Base-by-base conservation (phyloP, 2,329 filamentous ascomycete genomes). In the Fusarium sp. region DNA sequence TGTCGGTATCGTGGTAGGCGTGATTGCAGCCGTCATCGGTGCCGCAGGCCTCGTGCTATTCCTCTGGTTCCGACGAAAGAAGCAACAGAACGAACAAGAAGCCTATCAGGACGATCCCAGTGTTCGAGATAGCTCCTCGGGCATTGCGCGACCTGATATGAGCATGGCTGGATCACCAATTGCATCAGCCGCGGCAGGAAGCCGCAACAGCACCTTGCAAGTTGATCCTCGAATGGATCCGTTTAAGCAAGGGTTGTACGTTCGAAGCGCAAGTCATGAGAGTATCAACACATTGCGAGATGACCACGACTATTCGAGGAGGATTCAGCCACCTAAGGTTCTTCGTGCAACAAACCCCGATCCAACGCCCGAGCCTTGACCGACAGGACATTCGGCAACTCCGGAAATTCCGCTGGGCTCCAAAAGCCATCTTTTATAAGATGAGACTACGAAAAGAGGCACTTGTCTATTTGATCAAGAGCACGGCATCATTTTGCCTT, bases 201-300 rank as follows among this genome's bases (percentile, higher is more conserved):
- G 88, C 64, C 86, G 87, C 63, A 88, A 85, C 71, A 88, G 87
- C 78, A 83, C 84, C 49, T 79, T 91, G 60, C 87, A 89, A 14
- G 86, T 91, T 61, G 90, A 92, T 77, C 90, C 90, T 38, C 85
- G 90, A 49, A 87, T 92, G 83, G 88, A 92, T 75, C 90, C 90
- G 1, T 90, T 88, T 70, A 86, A 88, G 54, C 85, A 86, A 41
- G 87, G 87, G 24, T 82, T 91, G 18, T 92, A 91, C 78, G 82
- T 84, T 48, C 84, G 87, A 33, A 90, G 87, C 75, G 88, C 87
- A 79, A 91, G 90, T 75, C 87, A 87, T 69, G 90, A 92, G 79
- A 92, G 90, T 78, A 82, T 92, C 77, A 89, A 89, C 74, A 91
- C 90, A 4, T 81, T 92, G 10, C 88, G 88, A 64, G 90, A 92